phyloP scores from a whole-genome alignment of 2,329 filamentous ascomycete genomes.

The Fusarium sp. region DNA sequence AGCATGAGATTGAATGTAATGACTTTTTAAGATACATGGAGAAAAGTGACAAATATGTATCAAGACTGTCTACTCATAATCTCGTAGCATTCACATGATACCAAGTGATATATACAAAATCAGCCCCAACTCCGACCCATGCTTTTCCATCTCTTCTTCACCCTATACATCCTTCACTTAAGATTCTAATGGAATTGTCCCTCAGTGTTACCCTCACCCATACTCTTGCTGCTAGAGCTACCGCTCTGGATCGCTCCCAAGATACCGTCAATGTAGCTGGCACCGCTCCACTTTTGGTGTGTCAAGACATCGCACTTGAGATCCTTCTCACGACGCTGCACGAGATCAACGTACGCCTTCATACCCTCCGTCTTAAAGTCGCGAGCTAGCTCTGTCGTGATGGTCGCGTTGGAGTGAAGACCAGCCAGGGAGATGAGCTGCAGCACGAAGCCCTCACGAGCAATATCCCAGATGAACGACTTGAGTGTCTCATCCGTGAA shows the following conservation, averaged over 20 bases:
- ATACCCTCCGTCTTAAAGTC: conserved; percentile 92
- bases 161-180: not conserved
- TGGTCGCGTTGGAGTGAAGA: conserved; percentile 72
- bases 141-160: conserved; percentile 36
- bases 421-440: conserved; percentile 76
- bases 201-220: conserved; percentile 96
- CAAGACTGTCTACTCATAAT: not conserved
- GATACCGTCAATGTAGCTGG: conserved; percentile 85
- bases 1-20: conserved; percentile 26
- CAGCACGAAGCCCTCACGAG: conserved; percentile 82
- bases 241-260: conserved; percentile 91
- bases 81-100: conserved; percentile 27
- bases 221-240: conserved; percentile 88
- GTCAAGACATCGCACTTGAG: conserved; percentile 91
- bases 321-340: conserved; percentile 92
- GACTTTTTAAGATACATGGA: not conserved
- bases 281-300: conserved; percentile 86
- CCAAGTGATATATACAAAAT: conserved; percentile 17
- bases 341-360: conserved; percentile 95
- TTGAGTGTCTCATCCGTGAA: conserved; percentile 85
- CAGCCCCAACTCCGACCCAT: conserved; percentile 41
- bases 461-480: conserved; percentile 97
- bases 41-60: not conserved
- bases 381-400: conserved; percentile 78
- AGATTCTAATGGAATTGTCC: conserved; percentile 63